phyloP scores from a whole-genome alignment of 805 yeast genomes.

The Candida silvicultrix region DNA sequence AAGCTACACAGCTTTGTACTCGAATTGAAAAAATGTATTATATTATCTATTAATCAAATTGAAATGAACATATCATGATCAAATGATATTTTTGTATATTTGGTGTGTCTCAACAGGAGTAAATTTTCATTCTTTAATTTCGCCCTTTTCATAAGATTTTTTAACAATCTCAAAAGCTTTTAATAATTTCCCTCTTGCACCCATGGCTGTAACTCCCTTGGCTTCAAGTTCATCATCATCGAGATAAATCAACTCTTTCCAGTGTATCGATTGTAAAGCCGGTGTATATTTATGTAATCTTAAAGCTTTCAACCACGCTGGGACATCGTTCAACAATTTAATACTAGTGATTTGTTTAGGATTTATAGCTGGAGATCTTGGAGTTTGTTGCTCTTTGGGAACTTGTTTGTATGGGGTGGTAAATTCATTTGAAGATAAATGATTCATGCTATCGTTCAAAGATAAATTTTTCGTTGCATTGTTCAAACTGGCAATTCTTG shows the following conservation, averaged over 20 bases:
- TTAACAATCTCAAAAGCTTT: constrained; percentile 86
- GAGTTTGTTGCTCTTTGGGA: constrained; percentile 6
- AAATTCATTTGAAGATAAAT: background rate
- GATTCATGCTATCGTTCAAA: constrained; percentile 3
- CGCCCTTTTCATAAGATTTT: constrained; percentile 39
- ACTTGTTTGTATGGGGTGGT: constrained; percentile 7
- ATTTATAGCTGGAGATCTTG: constrained; percentile 39
- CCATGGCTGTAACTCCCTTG: constrained; percentile 87
- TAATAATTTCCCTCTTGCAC: constrained; percentile 89
- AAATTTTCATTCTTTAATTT: constrained; percentile 20
- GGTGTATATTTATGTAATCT: constrained; percentile 93
- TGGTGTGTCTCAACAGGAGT: too few relatives aligned
- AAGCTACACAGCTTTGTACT: too few relatives aligned
- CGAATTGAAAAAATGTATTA: background rate
- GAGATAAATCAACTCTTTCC: constrained; percentile 74
- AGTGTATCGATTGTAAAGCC: constrained; percentile 62
- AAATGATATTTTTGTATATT: constrained; percentile 3
- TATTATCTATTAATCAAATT: background rate
- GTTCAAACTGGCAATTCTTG: constrained; percentile 16
- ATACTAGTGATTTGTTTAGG: constrained; percentile 45
- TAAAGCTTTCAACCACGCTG: constrained; percentile 86
- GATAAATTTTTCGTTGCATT: constrained; percentile 14
- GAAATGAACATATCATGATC: background rate
- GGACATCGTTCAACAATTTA: constrained; percentile 65
- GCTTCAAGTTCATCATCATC: constrained; percentile 63